Evolutionary conservation across 176 grass and related monocot species (phyloP), one percentile per base, ranked within the genome.

Genomic region (Rhynchospora breviuscula): DNA sequence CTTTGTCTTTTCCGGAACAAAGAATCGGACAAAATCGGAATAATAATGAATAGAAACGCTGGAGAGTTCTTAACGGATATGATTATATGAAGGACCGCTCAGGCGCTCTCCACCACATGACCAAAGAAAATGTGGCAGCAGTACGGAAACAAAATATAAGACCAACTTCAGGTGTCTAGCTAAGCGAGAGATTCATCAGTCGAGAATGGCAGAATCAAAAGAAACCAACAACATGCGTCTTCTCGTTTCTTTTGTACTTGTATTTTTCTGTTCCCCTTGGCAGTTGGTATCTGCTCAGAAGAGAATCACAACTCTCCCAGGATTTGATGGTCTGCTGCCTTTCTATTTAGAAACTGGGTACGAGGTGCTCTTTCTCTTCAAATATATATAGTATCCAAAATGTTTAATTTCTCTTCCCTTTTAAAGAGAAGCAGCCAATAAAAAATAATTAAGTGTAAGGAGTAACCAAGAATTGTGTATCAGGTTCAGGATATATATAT

Each of bases 291-390:
- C 79, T 35, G 79, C 78, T 60, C 78, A 45, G 57, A 89, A 78
- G 56, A 60, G 33, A 85, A 77, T 92, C 40, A 89, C 25, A 31
- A 47, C 60, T 11, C 87, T 92, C 31, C 87, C 87, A 15, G 87
- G 89, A 48, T 91, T 91, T 17, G 71, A 88, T 52, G 89, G 89
- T 0, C 70, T 72, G 13, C 79, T 91, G 29, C 84, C 90, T 3
- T 88, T 91, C 72, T 61, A 64, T 48, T 59, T 91, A 14, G 80
- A 92, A 87, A 92, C 90, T 7, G 90, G 86, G 87, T 85, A 44
- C 53, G 21, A 22, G 13, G 49, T 49, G 9, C 44, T 54, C 22
- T 9, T 52, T 17, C 13, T 53, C 14, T 33, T 11, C 33, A 40
- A 40, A 40, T 65, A 13, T 31, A 65, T 65, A 12, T 19, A 45